Base-by-base conservation (phyloP, 495 filamentous ascomycete species). In the Hypoxylon intermedium region DNA sequence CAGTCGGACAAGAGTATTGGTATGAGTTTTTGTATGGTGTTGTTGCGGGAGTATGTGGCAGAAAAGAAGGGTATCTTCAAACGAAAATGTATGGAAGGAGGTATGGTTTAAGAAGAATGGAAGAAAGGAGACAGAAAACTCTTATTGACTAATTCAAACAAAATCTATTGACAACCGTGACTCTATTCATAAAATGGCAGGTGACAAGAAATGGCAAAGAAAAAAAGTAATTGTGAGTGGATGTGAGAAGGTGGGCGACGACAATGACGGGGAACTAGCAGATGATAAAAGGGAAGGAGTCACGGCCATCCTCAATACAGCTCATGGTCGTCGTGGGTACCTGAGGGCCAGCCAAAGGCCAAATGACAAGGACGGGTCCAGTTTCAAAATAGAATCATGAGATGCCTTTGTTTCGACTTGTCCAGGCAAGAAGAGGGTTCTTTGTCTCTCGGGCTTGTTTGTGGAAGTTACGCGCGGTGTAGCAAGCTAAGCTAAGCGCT, bases 311-410 rank as follows among this genome's bases (percentile, higher is more conserved):
- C 34, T 49, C 55, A 38, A 56, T 23, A 33, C 28, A 28, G 44
- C 51, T 60, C 24, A 33, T 13, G 38, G 23, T n/a, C 31, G 34
- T 24, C 15, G 48, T 48, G 38, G 24, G 13, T 12, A 34, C 23
- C 31, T 31, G 15, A 38, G 5, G 28, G 6, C 56, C 56, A 57
- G 37, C 47, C 46, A 60, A 57, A 56, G 51, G 38, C 51, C 40
- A 41, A 24, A 42, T 47, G 28, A 65, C 45, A 9, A 55, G 45
- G 40, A 46, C 36, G 13, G 26, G 51, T 21, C 51, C n/a, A 31
- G 62, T 65, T 65, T 65, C 62, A 65, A 34, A 65, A 56, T 65
- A 60, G 46, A 60, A 60, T 52, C 13, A 19, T 36, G n/a, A 53
- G 13, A 21, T 53, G 40, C 20, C 62, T 65, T 65, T 65, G 62